Conservation (phyloP, 2,329 filamentous ascomycete genomes). For the Scedosporium apiospermum region DNA sequence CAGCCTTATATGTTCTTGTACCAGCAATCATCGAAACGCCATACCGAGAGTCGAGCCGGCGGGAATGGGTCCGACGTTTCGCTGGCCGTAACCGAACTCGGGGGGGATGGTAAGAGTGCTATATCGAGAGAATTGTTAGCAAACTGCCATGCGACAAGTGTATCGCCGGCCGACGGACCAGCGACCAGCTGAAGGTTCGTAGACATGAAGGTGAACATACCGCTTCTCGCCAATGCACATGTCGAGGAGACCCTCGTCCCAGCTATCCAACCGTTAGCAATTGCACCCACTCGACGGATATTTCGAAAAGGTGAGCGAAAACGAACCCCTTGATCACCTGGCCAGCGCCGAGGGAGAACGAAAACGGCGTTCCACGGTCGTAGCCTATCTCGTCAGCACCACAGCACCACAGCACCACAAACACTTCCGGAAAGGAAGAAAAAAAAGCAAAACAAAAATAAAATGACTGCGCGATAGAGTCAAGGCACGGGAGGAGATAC, state of each 20-base stretch:
- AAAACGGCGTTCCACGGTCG: constrained; percentile 65
- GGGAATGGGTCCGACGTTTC: constrained; percentile 73
- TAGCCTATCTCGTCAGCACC: constrained; percentile 39
- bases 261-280: constrained; percentile 35
- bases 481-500: constrained; percentile 13
- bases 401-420: not conserved
- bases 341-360: constrained; percentile 69
- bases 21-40: constrained; percentile 13
- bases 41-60: constrained; percentile 66
- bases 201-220: constrained; percentile 21
- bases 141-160: not conserved
- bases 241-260: constrained; percentile 81
- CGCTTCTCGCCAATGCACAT: constrained; percentile 96
- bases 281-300: not conserved
- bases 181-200: not conserved
- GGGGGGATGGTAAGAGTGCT: constrained; percentile 85
- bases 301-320: not conserved
- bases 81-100: constrained; percentile 70
- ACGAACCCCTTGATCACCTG: constrained; percentile 82
- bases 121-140: constrained; percentile 13
- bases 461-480: not conserved
- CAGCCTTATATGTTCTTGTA: not conserved
- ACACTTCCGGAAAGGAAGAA: not conserved
- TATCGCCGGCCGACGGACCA: too few species aligned
- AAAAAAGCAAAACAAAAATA: constrained; percentile 3